These are phyloP conservation scores for Rhodofomes roseus DNA, from an alignment of 1,284 basidiomycete genomes.

Conservation along the genomic window DNA sequence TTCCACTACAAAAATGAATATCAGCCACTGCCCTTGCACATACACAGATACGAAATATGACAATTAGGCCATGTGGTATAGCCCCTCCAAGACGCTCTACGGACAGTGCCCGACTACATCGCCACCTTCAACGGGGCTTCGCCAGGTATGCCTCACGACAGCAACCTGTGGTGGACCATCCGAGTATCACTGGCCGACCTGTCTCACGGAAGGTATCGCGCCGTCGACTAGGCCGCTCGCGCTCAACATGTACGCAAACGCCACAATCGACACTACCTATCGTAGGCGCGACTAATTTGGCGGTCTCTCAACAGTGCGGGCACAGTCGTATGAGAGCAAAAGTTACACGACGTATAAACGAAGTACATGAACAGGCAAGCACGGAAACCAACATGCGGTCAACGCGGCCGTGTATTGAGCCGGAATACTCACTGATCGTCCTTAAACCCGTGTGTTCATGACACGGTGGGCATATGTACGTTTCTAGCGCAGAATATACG, in stretches of 20 bases:
- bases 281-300: slow-evolving; percentile 2
- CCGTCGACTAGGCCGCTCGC: not conserved
- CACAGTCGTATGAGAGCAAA: slow-evolving; percentile 3
- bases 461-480: slow-evolving; percentile 71
- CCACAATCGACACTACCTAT: slow-evolving; percentile 7
- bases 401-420: slow-evolving; percentile 23
- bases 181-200: too few relatives aligned
- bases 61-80: not conserved
- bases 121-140: not conserved
- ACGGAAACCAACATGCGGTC: slow-evolving; percentile 34
- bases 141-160: too few relatives aligned
- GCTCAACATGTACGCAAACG: slow-evolving; percentile 6
- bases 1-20: slow-evolving; percentile 44
- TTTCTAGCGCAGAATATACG: slow-evolving; percentile 38
- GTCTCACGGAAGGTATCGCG: not conserved
- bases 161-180: too few relatives aligned
- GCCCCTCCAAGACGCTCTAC: not conserved
- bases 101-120: not conserved
- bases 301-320: slow-evolving; percentile 5
- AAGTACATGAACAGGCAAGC: slow-evolving; percentile 27
- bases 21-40: not conserved
- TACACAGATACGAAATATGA: not conserved
- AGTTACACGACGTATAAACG: slow-evolving; percentile 24
- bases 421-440: slow-evolving; percentile 73
- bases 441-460: slow-evolving; percentile 57